Evolutionary conservation across 768 basidiomycete genomes (phyloP).

Genomic region (Trametes sanguinea): DNA sequence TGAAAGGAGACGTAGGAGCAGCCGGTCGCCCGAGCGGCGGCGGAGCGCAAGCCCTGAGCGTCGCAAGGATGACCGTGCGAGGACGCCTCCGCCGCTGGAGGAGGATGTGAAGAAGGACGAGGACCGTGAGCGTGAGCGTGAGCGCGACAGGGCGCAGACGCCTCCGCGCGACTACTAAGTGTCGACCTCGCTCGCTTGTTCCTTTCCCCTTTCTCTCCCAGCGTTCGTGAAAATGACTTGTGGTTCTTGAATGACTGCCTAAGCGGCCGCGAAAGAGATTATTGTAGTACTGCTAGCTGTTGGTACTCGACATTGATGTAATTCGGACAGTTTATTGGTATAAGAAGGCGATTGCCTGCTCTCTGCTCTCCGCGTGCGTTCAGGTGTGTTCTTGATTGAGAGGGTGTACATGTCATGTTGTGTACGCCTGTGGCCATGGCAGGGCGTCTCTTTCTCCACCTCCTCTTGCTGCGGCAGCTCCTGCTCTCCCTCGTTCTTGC

Average conservation of each 20-base stretch:
- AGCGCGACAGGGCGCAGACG: slow-evolving; percentile 49
- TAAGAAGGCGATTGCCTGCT: not conserved
- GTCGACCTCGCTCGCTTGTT: not conserved
- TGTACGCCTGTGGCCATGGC: not conserved
- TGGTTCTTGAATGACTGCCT: not conserved
- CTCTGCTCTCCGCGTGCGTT: no score
- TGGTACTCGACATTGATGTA: slow-evolving; percentile 9
- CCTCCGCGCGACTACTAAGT: slow-evolving; percentile 52
- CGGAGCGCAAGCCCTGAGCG: slow-evolving; percentile 45
- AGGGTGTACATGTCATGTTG: not conserved
- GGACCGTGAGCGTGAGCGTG: slow-evolving; percentile 27
- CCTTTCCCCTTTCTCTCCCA: not conserved
- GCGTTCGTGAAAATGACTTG: not conserved
- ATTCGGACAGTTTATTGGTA: slow-evolving; percentile 4
- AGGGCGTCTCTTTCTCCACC: not conserved
- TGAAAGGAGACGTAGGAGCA: slow-evolving; percentile 48
- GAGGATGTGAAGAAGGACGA: slow-evolving; percentile 48
- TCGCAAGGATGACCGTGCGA: slow-evolving; percentile 49
- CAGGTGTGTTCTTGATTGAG: no score
- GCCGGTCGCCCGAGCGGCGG: slow-evolving; percentile 44
- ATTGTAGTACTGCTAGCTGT: slow-evolving; percentile 10
- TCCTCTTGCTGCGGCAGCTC: no score
- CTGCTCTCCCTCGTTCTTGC: not conserved
- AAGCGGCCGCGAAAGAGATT: not conserved
- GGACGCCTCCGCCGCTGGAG: slow-evolving; percentile 54